Conservation (phyloP, 1,284 basidiomycete genomes). For the Puccinia hordei region DNA sequence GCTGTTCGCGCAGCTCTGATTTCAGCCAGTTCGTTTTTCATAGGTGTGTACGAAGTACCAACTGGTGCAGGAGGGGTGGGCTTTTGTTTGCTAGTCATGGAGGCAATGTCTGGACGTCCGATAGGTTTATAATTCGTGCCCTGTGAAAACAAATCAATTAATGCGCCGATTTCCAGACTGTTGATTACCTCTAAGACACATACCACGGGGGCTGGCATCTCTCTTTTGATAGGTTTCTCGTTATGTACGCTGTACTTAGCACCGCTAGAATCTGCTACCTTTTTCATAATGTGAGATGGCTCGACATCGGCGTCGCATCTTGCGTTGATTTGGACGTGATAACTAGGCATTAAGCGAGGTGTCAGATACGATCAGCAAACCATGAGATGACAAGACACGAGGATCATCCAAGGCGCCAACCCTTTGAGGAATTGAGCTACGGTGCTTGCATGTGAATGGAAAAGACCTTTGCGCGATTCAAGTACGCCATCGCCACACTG, state of each 20-base stretch:
- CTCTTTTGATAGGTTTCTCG: constrained; percentile 56
- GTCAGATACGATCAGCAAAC: neutral
- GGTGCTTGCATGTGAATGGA: constrained; percentile 78
- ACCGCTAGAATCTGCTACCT: constrained; percentile 87
- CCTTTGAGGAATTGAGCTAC: constrained; percentile 81
- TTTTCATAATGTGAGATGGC: constrained; percentile 76
- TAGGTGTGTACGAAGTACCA: constrained; percentile 59
- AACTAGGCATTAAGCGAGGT: constrained; percentile 53
- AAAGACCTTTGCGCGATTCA: constrained; percentile 85
- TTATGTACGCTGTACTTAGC: constrained; percentile 78
- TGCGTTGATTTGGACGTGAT: constrained; percentile 88
- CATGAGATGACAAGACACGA: neutral
- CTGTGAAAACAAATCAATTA: constrained; percentile 53
- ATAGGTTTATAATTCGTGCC: constrained; percentile 57
- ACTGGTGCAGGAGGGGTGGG: constrained; percentile 50
- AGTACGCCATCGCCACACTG: constrained; percentile 93
- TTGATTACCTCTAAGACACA: constrained; percentile 70
- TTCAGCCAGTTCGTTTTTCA: constrained; percentile 58
- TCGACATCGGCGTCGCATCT: constrained; percentile 84
- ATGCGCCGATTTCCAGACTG: constrained; percentile 65
- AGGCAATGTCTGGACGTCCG: constrained; percentile 58
- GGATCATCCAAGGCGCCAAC: constrained; percentile 52
- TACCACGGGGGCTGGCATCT: constrained; percentile 58
- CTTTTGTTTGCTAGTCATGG: constrained; percentile 52
- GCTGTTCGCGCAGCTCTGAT: constrained; percentile 59